These are phyloP conservation scores for Penicillium sumatraense DNA, from an alignment of 2,329 filamentous ascomycete species.

Conservation along the genomic window DNA sequence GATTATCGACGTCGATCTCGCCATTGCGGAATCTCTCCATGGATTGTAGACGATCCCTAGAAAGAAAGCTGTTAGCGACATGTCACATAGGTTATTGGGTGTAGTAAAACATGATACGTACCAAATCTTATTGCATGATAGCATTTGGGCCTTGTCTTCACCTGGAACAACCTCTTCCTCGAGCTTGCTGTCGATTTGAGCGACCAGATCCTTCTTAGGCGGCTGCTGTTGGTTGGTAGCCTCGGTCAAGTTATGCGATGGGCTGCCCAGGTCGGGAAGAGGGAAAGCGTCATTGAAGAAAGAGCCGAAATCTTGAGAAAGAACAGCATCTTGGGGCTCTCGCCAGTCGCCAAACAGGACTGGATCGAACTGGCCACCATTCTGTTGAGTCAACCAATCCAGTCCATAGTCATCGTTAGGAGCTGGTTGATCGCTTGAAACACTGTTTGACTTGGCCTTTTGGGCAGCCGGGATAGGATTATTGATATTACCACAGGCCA, in stretches of 20 bases:
- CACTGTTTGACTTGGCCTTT: slow-evolving; percentile 32
- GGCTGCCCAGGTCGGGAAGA: slow-evolving; percentile 74
- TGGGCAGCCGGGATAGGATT: slow-evolving; percentile 47
- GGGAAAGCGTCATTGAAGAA: slow-evolving; percentile 80
- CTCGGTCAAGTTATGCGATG: slow-evolving; percentile 67
- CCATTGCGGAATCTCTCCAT: slow-evolving; percentile 87
- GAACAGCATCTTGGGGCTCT: slow-evolving; percentile 81
- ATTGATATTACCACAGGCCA: slow-evolving; percentile 51
- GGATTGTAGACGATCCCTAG: slow-evolving; percentile 85
- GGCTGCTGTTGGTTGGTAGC: slow-evolving; percentile 30
- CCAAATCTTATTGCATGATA: slow-evolving; percentile 93
- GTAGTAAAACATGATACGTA: slow-evolving; percentile 56
- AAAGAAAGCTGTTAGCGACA: slow-evolving; percentile 46
- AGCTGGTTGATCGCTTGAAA: slow-evolving; percentile 31
- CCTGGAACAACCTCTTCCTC: slow-evolving; percentile 70
- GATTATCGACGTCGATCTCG: slow-evolving; percentile 89
- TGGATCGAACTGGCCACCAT: slow-evolving; percentile 85
- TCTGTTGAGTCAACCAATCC: slow-evolving; percentile 79
- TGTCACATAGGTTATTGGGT: slow-evolving; percentile 4
- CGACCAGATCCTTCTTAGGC: slow-evolving; percentile 72
- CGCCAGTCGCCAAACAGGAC: slow-evolving; percentile 91
- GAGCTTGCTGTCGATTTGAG: slow-evolving; percentile 72
- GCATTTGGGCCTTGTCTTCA: slow-evolving; percentile 64
- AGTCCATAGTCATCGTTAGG: slow-evolving; percentile 32
- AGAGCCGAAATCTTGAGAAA: slow-evolving; percentile 73